Evolutionary conservation across 2,329 filamentous ascomycete species (phyloP).

Genomic region (Leptographium galeiforme): DNA sequence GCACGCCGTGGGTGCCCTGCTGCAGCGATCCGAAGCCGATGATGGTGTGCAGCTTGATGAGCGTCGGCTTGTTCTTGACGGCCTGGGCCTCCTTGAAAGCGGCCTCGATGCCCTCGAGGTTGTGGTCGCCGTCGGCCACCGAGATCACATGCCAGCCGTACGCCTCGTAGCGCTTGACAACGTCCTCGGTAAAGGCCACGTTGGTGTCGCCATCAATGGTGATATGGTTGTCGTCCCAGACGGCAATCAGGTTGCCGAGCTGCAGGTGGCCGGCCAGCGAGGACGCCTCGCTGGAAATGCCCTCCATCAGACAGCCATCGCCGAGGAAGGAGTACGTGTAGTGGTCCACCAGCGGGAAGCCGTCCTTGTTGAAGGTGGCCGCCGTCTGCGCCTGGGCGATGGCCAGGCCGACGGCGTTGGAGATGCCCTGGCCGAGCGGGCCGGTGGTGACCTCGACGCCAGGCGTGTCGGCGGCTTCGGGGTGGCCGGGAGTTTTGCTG

Average conservation of each 20-base stretch:
- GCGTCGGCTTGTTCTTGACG: constrained; percentile 88
- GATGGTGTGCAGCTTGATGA: constrained; percentile 95
- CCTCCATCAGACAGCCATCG: constrained; percentile 98
- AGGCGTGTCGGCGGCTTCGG: constrained; percentile 90
- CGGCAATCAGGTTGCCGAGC: constrained; percentile 90
- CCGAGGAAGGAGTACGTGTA: constrained; percentile 95
- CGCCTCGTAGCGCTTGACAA: constrained; percentile 83
- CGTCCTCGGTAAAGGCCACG: constrained; percentile 93
- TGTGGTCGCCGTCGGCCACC: constrained; percentile 78
- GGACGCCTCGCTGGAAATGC: constrained; percentile 83
- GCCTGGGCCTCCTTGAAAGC: constrained; percentile 76
- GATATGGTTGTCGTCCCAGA: constrained; percentile 99
- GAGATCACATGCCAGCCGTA: constrained; percentile 90
- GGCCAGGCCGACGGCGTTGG: constrained; percentile 94
- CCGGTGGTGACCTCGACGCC: constrained; percentile 97
- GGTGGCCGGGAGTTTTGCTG: constrained; percentile 86
- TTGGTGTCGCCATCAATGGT: constrained; percentile 91
- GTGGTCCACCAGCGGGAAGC: constrained; percentile 85
- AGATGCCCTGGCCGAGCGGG: constrained; percentile 92
- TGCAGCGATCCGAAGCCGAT: constrained; percentile 93
- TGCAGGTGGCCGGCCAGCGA: constrained; percentile 92
- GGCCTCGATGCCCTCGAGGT: constrained; percentile 75
- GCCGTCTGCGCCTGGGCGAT: constrained; percentile 89
- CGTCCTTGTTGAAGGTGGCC: constrained; percentile 92
- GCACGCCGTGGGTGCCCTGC: constrained; percentile 87